Percentiles rank a stretch among this genome's conserved stretches.
These are phyloP conservation scores for Schizosaccharomyces octosporus DNA, from an alignment of 805 yeast species.

Conservation along the genomic window DNA sequence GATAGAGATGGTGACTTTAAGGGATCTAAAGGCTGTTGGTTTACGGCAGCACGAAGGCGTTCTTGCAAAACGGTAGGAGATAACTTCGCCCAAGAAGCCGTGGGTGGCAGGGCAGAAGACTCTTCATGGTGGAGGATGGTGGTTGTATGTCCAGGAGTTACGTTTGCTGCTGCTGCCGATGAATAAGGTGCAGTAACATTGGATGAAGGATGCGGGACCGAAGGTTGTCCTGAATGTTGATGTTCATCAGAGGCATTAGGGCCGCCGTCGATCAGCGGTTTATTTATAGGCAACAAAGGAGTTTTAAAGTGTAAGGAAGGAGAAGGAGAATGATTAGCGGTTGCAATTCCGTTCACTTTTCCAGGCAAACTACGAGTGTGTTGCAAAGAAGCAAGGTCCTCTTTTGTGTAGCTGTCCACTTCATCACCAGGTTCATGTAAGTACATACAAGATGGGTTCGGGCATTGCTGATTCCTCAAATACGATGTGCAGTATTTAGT, in stretches of 20 bases:
- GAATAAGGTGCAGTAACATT: not conserved
- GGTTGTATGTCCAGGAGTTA: not conserved
- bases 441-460: slow-evolving; percentile 96
- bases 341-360: slow-evolving; percentile 2
- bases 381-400: slow-evolving; percentile 52
- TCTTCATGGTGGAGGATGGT: slow-evolving; percentile 8
- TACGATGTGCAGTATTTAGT: slow-evolving; percentile 96
- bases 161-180: not conserved
- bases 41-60: slow-evolving; percentile 7
- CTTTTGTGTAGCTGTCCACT: slow-evolving; percentile 85
- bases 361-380: slow-evolving; percentile 10
- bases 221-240: not conserved
- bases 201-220: not conserved
- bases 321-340: not conserved
- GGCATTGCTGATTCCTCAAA: slow-evolving; percentile 83
- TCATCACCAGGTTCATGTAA: slow-evolving; percentile 98
- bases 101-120: slow-evolving; percentile 35
- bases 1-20: not conserved
- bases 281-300: not conserved
- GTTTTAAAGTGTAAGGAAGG: not conserved
- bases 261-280: not conserved
- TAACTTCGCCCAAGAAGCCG: slow-evolving; percentile 38
- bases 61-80: slow-evolving; percentile 6
- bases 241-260: not conserved
- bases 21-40: not conserved